A percentile compares a stretch with the other conserved stretches of the same genome.
These are phyloP conservation scores for Calonectria montana DNA, from an alignment of 2,329 filamentous ascomycete genomes.

Conservation along the genomic window DNA sequence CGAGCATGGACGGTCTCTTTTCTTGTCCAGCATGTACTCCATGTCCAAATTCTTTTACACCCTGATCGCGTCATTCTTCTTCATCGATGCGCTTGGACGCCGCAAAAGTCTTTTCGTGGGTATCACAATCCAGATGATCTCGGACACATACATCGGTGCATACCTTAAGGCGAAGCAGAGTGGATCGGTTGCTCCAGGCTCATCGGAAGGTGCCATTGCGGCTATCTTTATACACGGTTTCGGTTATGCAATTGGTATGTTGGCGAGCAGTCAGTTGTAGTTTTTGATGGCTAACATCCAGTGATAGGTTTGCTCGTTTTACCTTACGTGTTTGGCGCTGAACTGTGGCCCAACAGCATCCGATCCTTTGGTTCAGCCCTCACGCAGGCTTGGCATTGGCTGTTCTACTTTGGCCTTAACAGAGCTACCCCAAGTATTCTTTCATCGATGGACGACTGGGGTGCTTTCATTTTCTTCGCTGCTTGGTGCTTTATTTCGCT, in stretches of 20 bases:
- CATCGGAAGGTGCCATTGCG: conserved; percentile 54
- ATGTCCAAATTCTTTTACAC: conserved; percentile 56
- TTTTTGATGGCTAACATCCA: neutral
- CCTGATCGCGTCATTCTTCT: conserved; percentile 55
- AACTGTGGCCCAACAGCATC: conserved; percentile 24
- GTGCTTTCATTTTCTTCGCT: conserved; percentile 52
- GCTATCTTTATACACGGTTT: conserved; percentile 59
- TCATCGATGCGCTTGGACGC: conserved; percentile 57
- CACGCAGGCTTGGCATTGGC: conserved; percentile 45
- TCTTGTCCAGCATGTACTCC: conserved; percentile 56
- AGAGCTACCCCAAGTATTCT: conserved; percentile 49
- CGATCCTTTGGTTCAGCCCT: conserved; percentile 19
- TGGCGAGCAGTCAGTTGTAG: no score
- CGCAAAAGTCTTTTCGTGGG: conserved; percentile 51
- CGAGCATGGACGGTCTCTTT: conserved; percentile 47
- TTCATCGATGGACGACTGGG: conserved; percentile 50
- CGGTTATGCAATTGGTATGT: conserved; percentile 51
- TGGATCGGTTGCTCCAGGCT: conserved; percentile 35
- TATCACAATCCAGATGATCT: conserved; percentile 51
- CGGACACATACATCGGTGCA: conserved; percentile 54
- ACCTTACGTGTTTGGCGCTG: conserved; percentile 53
- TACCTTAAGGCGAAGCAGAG: conserved; percentile 51
- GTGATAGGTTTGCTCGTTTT: conserved; percentile 48
- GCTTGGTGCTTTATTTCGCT: conserved; percentile 49
- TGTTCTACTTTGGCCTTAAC: conserved; percentile 54